phyloP scores from a whole-genome alignment of 2,329 filamentous ascomycete species.

The Gyromitra esculenta region DNA sequence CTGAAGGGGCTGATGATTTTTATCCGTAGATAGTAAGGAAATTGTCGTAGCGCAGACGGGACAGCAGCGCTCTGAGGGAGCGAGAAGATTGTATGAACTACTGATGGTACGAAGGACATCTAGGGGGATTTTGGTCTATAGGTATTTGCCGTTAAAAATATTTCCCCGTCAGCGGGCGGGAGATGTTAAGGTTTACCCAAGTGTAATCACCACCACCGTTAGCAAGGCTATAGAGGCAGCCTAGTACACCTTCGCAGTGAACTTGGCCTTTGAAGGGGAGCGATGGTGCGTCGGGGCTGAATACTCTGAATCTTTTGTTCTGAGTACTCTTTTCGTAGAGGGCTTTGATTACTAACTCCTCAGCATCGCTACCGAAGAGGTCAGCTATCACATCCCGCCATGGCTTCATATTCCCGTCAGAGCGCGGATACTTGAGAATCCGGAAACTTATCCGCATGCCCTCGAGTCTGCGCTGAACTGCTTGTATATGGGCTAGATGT shows the following conservation, averaged over 20 bases:
- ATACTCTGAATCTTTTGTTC: neutral
- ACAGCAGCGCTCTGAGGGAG: slow-evolving; percentile 4
- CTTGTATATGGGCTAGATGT: neutral
- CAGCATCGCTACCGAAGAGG: neutral
- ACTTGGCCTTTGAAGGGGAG: neutral
- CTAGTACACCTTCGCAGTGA: slow-evolving; percentile 9
- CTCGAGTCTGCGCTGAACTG: neutral
- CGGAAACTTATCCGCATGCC: neutral
- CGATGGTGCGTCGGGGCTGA: neutral
- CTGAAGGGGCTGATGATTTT: neutral
- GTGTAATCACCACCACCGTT: neutral
- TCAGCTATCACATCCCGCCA: neutral
- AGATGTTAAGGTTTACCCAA: neutral
- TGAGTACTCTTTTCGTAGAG: neutral
- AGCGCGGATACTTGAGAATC: neutral
- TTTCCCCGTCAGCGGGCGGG: neutral
- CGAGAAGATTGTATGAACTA: slow-evolving; percentile 3
- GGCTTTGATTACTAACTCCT: neutral
- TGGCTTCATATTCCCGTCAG: neutral
- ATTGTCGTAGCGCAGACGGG: neutral
- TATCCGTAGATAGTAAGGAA: neutral
- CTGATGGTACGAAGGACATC: neutral
- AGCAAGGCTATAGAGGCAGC: slow-evolving; percentile 9
- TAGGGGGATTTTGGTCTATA: neutral
- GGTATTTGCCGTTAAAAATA: neutral